Conservation (phyloP, 441 rosid genomes). For the Adansonia gregorii region DNA sequence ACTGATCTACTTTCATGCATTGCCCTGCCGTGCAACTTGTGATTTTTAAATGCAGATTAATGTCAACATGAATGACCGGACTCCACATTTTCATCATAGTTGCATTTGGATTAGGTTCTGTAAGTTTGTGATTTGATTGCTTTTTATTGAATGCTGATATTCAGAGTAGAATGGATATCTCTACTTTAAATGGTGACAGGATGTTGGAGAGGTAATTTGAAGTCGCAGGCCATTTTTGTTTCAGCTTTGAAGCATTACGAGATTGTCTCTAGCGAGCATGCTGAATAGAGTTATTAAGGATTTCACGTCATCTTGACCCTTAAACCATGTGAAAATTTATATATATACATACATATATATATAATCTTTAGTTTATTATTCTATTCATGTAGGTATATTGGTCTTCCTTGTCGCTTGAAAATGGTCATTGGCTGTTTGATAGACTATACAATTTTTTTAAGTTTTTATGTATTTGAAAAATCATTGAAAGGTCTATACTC, state of each 20-base stretch:
- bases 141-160: background rate
- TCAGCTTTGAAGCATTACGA: too few relatives aligned
- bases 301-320: too few relatives aligned
- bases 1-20: background rate
- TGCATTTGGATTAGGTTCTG: background rate
- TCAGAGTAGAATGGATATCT: background rate
- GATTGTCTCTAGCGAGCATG: too few relatives aligned
- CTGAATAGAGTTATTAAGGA: too few relatives aligned
- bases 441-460: too few relatives aligned
- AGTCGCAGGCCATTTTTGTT: too few relatives aligned
- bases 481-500: too few relatives aligned
- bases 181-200: background rate
- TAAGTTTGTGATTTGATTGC: background rate
- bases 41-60: background rate
- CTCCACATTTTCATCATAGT: background rate
- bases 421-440: background rate
- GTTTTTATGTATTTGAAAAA: too few relatives aligned
- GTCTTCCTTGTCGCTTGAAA: slow-evolving; percentile 34
- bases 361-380: background rate
- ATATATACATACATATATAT: too few relatives aligned
- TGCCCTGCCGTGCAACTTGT: background rate
- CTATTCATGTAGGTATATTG: slow-evolving; percentile 41
- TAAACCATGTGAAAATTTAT: too few relatives aligned
- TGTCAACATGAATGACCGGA: background rate
- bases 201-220: too few relatives aligned